phyloP scores from a whole-genome alignment of 2,329 filamentous ascomycete species.

The Ophiostoma sp. region DNA sequence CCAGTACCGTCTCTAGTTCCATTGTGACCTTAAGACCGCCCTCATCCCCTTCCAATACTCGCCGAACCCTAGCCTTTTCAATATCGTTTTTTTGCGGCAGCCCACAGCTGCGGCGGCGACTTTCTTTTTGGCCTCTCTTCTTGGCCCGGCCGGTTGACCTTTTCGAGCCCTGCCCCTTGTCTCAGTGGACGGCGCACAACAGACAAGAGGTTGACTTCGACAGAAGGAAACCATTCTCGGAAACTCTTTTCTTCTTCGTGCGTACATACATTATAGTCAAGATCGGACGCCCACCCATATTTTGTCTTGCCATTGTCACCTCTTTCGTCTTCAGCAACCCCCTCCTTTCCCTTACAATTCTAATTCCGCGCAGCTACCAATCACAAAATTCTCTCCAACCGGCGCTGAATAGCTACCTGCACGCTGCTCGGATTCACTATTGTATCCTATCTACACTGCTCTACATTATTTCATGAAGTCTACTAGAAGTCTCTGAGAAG shows the following conservation, averaged over 20 bases:
- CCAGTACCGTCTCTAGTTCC: neutral
- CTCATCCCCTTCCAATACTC: neutral
- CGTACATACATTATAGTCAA: constrained; percentile 14
- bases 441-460: neutral
- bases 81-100: constrained; percentile 16
- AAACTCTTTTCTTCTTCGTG: constrained; percentile 1
- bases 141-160: constrained; percentile 18
- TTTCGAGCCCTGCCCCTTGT: constrained; percentile 19
- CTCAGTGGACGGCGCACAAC: constrained; percentile 16
- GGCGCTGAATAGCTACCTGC: neutral
- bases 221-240: constrained; percentile 15
- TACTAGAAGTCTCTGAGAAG: neutral
- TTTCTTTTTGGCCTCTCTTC: constrained; percentile 9
- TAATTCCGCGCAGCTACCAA: neutral
- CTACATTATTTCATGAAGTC: neutral
- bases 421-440: neutral
- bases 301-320: neutral
- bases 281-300: neutral
- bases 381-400: neutral
- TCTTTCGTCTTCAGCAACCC: constrained; percentile 7
- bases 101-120: constrained; percentile 18
- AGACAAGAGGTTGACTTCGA: constrained; percentile 1
- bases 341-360: neutral
- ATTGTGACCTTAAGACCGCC: neutral
- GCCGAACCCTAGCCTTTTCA: constrained; percentile 7